Conservation (phyloP, 371 early-diverging fungal species). For the Zychaea mexicana region DNA sequence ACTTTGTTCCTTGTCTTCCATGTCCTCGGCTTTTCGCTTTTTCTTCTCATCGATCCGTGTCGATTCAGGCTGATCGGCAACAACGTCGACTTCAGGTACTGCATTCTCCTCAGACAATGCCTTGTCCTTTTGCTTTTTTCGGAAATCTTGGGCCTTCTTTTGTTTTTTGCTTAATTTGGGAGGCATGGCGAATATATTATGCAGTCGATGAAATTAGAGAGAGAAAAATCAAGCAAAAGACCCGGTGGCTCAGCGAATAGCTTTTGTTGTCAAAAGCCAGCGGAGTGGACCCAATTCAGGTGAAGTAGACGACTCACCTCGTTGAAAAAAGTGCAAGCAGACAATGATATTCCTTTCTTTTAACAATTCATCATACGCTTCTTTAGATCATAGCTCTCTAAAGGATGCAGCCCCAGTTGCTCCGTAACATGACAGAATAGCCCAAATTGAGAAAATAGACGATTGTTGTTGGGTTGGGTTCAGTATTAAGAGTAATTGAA, state of each 20-base stretch:
- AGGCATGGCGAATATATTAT: constrained; percentile 29
- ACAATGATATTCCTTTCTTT: too few relatives aligned
- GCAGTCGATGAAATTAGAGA: background rate
- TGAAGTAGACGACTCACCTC: too few relatives aligned
- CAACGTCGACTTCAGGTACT: constrained; percentile 47
- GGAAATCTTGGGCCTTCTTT: constrained; percentile 65
- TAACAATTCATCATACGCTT: too few relatives aligned
- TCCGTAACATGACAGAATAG: too few relatives aligned
- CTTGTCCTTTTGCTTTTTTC: constrained; percentile 57
- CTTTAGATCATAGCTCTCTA: too few relatives aligned
- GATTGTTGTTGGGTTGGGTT: too few relatives aligned
- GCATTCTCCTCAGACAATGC: constrained; percentile 39
- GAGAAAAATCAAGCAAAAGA: background rate
- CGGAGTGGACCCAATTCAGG: too few relatives aligned
- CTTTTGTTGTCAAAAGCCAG: too few relatives aligned
- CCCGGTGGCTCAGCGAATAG: background rate
- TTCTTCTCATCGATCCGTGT: constrained; percentile 8
- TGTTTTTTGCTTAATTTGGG: constrained; percentile 68
- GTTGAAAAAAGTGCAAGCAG: too few relatives aligned
- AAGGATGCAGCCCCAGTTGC: too few relatives aligned
- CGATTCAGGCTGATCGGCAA: constrained; percentile 16
- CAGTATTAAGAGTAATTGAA: too few relatives aligned
- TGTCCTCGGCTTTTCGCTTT: constrained; percentile 8
- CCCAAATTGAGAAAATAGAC: too few relatives aligned
- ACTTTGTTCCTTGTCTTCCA: constrained; percentile 15